These are phyloP conservation scores for Trichoderma endophyticum DNA, from an alignment of 2,329 filamentous ascomycete genomes.

Conservation along the genomic window DNA sequence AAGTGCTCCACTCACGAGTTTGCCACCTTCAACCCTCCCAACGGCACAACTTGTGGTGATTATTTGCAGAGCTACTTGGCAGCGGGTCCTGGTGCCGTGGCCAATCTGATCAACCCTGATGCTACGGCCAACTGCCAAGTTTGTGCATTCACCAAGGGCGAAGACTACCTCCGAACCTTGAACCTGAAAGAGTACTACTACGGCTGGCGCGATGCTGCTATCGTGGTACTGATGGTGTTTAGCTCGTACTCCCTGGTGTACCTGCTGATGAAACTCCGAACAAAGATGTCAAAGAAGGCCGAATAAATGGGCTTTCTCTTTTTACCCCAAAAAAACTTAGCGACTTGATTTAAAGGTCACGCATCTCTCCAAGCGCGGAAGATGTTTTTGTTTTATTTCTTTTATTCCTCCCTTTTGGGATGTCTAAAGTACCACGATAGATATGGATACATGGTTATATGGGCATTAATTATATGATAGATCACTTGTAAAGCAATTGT, in stretches of 20 bases:
- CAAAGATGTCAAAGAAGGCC: slow-evolving; percentile 47
- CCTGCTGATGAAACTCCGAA: slow-evolving; percentile 46
- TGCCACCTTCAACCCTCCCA: slow-evolving; percentile 49
- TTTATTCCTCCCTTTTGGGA: not conserved
- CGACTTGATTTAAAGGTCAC: not conserved
- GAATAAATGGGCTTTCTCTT: slow-evolving; percentile 27
- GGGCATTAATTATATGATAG: not conserved
- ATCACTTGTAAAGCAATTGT: not conserved
- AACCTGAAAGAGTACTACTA: slow-evolving; percentile 60
- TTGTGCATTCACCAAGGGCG: slow-evolving; percentile 56
- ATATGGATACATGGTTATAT: not conserved
- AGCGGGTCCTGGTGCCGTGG: slow-evolving; percentile 41
- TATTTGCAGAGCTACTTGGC: slow-evolving; percentile 54
- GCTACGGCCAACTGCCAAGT: slow-evolving; percentile 55
- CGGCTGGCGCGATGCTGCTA: slow-evolving; percentile 64
- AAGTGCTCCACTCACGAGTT: slow-evolving; percentile 48
- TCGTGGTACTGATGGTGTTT: slow-evolving; percentile 54
- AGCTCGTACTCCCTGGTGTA: slow-evolving; percentile 51
- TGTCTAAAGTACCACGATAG: not conserved
- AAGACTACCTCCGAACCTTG: slow-evolving; percentile 57
- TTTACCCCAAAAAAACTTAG: not conserved
- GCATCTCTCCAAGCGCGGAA: not conserved
- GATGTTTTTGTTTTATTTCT: not conserved
- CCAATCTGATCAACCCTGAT: slow-evolving; percentile 58
- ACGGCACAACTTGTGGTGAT: slow-evolving; percentile 51